Evolutionary conservation across 495 filamentous ascomycete species (phyloP), one percentile per base, ranked within the genome.

Genomic region (Parathielavia hyrcaniae): DNA sequence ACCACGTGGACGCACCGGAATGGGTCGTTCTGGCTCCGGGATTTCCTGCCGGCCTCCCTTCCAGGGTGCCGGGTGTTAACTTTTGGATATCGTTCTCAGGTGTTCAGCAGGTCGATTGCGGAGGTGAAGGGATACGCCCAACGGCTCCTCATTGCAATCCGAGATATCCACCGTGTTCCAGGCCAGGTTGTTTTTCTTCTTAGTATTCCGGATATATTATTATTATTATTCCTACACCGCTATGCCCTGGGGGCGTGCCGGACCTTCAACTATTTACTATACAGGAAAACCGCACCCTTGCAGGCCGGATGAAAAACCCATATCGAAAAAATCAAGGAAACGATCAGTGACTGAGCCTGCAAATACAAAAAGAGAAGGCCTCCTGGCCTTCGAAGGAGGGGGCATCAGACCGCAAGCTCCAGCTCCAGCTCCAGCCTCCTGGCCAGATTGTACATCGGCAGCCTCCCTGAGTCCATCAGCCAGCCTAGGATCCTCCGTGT

Each of bases 41-140:
- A 72, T 40, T 59, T 70, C 17, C 58, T 75, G 5, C 66, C 68
- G 14, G n/a, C n/a, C n/a, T n/a, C n/a, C n/a, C n/a, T n/a, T n/a
- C n/a, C n/a, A n/a, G n/a, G n/a, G n/a, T n/a, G n/a, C n/a, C n/a
- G n/a, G n/a, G n/a, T n/a, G n/a, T n/a, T n/a, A n/a, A n/a, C n/a
- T n/a, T n/a, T n/a, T n/a, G n/a, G n/a, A n/a, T n/a, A n/a, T n/a
- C n/a, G n/a, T n/a, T n/a, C n/a, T n/a, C n/a, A n/a, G n/a, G n/a
- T n/a, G n/a, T n/a, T n/a, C n/a, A n/a, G n/a, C n/a, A n/a, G n/a
- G n/a, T n/a, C n/a, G n/a, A n/a, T n/a, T n/a, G n/a, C n/a, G n/a
- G n/a, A n/a, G n/a, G n/a, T n/a, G n/a, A n/a, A n/a, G n/a, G n/a
- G n/a, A n/a, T n/a, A n/a, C n/a, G n/a, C n/a, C n/a, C n/a, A n/a